Conservation (phyloP, 768 basidiomycete genomes). For the Mycena galericulata region DNA sequence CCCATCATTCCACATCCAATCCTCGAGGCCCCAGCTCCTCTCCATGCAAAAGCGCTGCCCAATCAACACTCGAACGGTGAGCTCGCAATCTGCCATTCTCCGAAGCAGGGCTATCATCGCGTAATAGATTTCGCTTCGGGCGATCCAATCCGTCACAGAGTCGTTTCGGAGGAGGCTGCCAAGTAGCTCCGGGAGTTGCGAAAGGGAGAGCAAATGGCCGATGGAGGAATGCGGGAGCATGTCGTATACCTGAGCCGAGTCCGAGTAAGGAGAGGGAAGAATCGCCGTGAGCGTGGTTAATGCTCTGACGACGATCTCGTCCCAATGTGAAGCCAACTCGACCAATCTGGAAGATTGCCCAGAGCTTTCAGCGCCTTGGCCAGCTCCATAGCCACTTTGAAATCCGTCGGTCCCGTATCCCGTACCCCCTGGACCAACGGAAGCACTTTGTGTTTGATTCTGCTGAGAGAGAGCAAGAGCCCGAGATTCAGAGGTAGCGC, state of each 20-base stretch:
- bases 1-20: slow-evolving; percentile 61
- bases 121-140: slow-evolving; percentile 60
- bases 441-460: slow-evolving; percentile 30
- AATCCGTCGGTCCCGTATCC: slow-evolving; percentile 55
- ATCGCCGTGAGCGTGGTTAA: slow-evolving; percentile 53
- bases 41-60: slow-evolving; percentile 53
- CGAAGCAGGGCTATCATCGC: slow-evolving; percentile 61
- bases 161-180: slow-evolving; percentile 65
- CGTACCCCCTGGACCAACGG: slow-evolving; percentile 66
- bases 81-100: slow-evolving; percentile 63
- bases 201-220: slow-evolving; percentile 54
- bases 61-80: slow-evolving; percentile 60
- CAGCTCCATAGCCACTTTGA: slow-evolving; percentile 4
- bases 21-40: slow-evolving; percentile 55
- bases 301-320: slow-evolving; percentile 53
- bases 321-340: slow-evolving; percentile 49
- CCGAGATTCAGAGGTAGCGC: slow-evolving; percentile 52
- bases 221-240: slow-evolving; percentile 62
- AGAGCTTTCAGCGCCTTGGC: not conserved
- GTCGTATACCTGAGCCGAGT: slow-evolving; percentile 58
- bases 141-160: slow-evolving; percentile 65
- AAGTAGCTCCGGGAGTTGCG: slow-evolving; percentile 60
- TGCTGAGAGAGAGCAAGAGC: slow-evolving; percentile 48
- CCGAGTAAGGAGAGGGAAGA: slow-evolving; percentile 60
- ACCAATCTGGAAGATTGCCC: slow-evolving; percentile 15